Evolutionary conservation across 495 filamentous ascomycete species (phyloP), one percentile per base, ranked within the genome.

Genomic region (Glonium stellatum): DNA sequence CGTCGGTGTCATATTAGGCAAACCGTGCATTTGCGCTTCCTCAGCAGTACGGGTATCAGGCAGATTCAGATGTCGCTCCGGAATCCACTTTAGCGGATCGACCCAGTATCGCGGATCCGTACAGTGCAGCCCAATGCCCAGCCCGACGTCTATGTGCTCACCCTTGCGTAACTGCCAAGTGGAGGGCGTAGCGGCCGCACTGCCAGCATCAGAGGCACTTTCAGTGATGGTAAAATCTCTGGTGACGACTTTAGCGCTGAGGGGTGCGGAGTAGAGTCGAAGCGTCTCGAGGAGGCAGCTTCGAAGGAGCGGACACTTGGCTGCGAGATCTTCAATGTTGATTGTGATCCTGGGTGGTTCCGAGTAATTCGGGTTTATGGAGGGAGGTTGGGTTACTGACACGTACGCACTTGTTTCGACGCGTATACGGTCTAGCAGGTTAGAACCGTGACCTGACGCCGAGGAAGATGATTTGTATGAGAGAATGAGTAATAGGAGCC

Each of bases 401-500:
- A 75, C 77, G 49, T 70, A 82, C 0, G 77, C 71, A 2, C 67
- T 67, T 9, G 82, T 78, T 64, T 87, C 85, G 22, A 73, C 69
- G 13, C 79, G 75, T 19, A 87, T 73, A 4, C 72, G 70, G n/a
- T 70, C 68, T 9, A 82, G 55, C 18, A 72, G 67, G 0, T 52
- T 58, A n/a, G 15, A 19, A 0, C 64, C 65, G 10, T 51, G 8
- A 4, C 21, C 48, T 13, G 48, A 4, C 15, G 73, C 71, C 23
- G 76, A 76, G 6, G 55, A 19, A 5, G 63, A 55, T 21, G 56
- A 15, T 8, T 76, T 67, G 57, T 78, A 78, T 31, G 76, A 67
- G 58, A 78, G 78, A 35, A 86, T 76, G 53, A 77, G 81, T 15
- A 82, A 63, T 19, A 84, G 52, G 49, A 76, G 76, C 82, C 82